Conservation (phyloP, 257 asterid species). For the Knoxia roxburghii region DNA sequence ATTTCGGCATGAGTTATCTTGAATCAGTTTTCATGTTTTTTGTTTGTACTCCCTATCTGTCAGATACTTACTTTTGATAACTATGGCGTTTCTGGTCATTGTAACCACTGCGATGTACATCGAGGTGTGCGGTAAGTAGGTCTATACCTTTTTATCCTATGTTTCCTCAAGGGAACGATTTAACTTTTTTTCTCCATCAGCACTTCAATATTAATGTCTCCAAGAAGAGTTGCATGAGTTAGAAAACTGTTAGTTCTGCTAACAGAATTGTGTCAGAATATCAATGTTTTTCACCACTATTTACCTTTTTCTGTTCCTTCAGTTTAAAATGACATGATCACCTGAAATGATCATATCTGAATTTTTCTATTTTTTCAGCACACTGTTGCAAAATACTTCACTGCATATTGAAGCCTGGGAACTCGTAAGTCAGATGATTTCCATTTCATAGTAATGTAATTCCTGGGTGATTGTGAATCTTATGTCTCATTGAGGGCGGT, state of each 20-base stretch:
- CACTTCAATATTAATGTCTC: background rate
- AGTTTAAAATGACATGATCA: background rate
- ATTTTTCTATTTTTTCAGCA: slow-evolving; percentile 35
- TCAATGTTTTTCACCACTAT: too few species aligned
- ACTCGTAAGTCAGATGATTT: slow-evolving; percentile 37
- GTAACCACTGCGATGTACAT: slow-evolving; percentile 60
- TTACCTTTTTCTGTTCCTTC: too few species aligned
- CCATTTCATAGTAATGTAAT: background rate
- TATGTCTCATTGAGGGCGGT: background rate
- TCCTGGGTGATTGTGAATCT: background rate
- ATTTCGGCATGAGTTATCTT: background rate
- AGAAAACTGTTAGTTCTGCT: background rate
- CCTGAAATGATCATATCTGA: slow-evolving; percentile 6
- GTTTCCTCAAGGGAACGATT: background rate
- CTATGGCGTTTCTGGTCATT: slow-evolving; percentile 90
- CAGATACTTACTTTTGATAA: slow-evolving; percentile 81
- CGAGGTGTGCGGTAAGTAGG: slow-evolving; percentile 67
- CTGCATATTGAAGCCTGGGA: slow-evolving; percentile 69
- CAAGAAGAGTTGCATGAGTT: background rate
- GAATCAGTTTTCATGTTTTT: background rate
- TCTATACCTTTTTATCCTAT: background rate
- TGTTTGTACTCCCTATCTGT: slow-evolving; percentile 6
- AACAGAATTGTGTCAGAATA: too few species aligned
- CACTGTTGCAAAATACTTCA: slow-evolving; percentile 34
- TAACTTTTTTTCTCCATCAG: slow-evolving; percentile 3